Evolutionary conservation across 2,329 filamentous ascomycete genomes (phyloP).

Genomic region (Alternaria arborescens): DNA sequence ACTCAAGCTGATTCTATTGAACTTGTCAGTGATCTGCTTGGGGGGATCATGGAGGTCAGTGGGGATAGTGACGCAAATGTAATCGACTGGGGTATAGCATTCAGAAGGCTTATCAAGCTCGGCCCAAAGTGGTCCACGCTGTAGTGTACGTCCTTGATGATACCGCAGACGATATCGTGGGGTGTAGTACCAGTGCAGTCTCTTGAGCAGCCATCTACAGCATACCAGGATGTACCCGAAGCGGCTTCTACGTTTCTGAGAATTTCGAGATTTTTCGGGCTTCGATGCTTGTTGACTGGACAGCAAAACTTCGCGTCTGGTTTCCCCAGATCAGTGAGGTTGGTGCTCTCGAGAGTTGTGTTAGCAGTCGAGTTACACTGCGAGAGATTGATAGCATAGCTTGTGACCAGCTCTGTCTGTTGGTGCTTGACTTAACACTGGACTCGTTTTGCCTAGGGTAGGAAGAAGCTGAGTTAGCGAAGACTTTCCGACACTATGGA

Average conservation of each 20-base stretch:
- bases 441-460: conserved; percentile 2
- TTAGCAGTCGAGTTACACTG: not conserved
- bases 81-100: not conserved
- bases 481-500: conserved; percentile 1
- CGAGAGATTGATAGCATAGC: too few relatives aligned
- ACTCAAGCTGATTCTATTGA: not conserved
- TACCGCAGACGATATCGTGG: conserved; percentile 20
- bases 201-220: conserved; percentile 30
- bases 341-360: not conserved
- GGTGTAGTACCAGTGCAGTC: conserved; percentile 9
- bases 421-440: conserved; percentile 1
- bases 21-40: conserved; percentile 22
- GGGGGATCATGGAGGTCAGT: conserved; percentile 9
- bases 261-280: conserved; percentile 50
- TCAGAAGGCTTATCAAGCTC: conserved; percentile 34
- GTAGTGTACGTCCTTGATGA: conserved; percentile 48
- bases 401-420: not conserved
- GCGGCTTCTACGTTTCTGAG: conserved; percentile 53
- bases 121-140: conserved; percentile 60
- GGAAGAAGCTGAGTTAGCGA: conserved; percentile 2
- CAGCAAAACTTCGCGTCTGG: conserved; percentile 39
- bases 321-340: not conserved
- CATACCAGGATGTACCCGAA: conserved; percentile 59
- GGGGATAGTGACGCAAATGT: conserved; percentile 6
- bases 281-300: conserved; percentile 59